These are phyloP conservation scores for Berberis thunbergii DNA, from an alignment of 164 flowering plant genomes.

Conservation along the genomic window DNA sequence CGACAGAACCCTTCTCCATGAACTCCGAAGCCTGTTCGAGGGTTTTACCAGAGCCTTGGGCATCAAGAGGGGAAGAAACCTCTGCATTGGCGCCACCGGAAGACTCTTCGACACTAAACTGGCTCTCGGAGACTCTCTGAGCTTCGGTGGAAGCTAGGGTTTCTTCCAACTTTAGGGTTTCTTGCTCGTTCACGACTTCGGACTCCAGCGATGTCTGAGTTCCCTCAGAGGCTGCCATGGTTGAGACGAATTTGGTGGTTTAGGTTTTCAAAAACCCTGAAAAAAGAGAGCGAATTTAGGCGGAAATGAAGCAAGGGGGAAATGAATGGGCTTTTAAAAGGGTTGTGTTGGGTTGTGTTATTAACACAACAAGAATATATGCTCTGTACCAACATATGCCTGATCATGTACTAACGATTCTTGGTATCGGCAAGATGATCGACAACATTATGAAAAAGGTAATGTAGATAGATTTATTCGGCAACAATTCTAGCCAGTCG, in stretches of 20 bases:
- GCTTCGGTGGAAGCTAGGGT: constrained; percentile 22
- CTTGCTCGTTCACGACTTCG: constrained; percentile 1
- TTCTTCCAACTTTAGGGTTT: constrained; percentile 5
- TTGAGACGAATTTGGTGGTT: neutral
- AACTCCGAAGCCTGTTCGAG: constrained; percentile 56
- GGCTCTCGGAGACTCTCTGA: constrained; percentile 15
- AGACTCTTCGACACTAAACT: constrained; percentile 32
- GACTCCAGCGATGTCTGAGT: neutral
- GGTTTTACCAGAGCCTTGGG: constrained; percentile 28
- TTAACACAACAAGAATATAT: too few species aligned
- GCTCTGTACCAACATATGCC: too few species aligned
- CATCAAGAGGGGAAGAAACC: constrained; percentile 2
- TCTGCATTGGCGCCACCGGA: constrained; percentile 18
- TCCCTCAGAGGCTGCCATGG: constrained; percentile 8
- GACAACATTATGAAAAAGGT: too few species aligned
- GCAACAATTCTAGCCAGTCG: too few species aligned
- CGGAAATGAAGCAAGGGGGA: neutral
- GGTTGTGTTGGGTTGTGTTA: too few species aligned
- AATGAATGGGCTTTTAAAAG: too few species aligned
- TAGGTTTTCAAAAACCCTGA: neutral
- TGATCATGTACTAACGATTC: too few species aligned
- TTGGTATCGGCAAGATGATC: too few species aligned
- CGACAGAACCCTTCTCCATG: constrained; percentile 52
- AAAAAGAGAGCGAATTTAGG: neutral
- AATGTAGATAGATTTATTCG: too few species aligned